Base-by-base conservation (phyloP, 2,329 filamentous ascomycete genomes). In the Leptographium lundbergii region DNA sequence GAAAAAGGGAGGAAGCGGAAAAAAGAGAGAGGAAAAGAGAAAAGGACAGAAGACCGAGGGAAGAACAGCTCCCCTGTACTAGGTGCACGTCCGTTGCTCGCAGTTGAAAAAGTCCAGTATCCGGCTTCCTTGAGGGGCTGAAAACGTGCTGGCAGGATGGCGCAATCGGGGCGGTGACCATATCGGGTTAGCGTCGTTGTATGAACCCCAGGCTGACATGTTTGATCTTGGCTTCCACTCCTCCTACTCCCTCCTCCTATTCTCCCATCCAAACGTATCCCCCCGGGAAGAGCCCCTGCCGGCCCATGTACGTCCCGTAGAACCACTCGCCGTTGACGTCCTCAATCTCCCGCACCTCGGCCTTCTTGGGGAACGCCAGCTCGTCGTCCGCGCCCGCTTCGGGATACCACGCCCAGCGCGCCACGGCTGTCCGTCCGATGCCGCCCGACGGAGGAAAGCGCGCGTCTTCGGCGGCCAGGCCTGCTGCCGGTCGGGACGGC, bases 281-380 rank as follows among this genome's bases (percentile, higher is more conserved):
- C 7, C 85, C 85, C 5, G 91, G 91, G 68, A 96, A 95, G 63
- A 96, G 66, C 0, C 90, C 91, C 65, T 82, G 85, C 27, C 74
- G 75, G 0, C 90, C 91, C 73, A 90, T 91, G 75, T 95, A 96
- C 32, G 84, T 84, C 0, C 92, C 92, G 73, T 86, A 87, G 67
- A 81, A 91, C 91, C 91, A 97, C 69, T 96, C 91, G 22, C 86
- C 88, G 69, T 96, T 96, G 54, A 95, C 83, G 70, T 94, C 88
- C 69, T 92, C 87, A 45, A 87, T 83, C 73, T 97, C 92, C 7
- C 80, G 79, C 17, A 97, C 81, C 70, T 94, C 88, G 0, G 91
- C 91, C 11, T 88, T 85, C 56, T 84, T 85, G 0, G 92, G 92
- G 65, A 97, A 96, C 62, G 85, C 71, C 48, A 97, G 73, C 72